Evolutionary conservation across 179 eudicot genomes (phyloP), one percentile per base, ranked within the genome.

Genomic region (Heliamphora pulchella): DNA sequence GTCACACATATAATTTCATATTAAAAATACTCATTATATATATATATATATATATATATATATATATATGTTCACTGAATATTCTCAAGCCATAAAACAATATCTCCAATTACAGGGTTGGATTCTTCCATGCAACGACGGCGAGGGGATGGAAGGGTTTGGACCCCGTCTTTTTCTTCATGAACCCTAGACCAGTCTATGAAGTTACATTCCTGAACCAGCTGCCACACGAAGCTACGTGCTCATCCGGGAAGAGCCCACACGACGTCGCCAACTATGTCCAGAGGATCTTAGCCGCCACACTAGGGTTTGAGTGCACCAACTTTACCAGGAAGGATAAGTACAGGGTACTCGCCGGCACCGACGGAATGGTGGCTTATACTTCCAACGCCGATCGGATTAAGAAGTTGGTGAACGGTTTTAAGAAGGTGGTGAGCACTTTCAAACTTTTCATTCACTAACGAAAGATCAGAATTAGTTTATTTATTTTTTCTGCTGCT

Each of bases 201-300:
- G 98, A 96, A 88, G 94, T 96, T 1, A 96, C 99, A 1, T 96
- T 96, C 82, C 80, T 96, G 78, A 92, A 91, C 84, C 93, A 92
- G 82, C 64, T 96, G 55, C 98, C 99, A 17, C 90, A 81, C 0
- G 98, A 95, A 74, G 97, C 93, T 5, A 95, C 98, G 0, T 95
- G 98, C 80, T 93, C 98, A 0, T 86, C 97, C 3, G 98, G 98
- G 6, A 91, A 90, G 75, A 95, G 92, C 71, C 97, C 98, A 0
- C 97, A 95, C 14, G 98, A 93, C 43, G 98, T 93, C 10, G 98
- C 97, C 0, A 95, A 95, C 64, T 91, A 95, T 62, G 98, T 95
- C 7, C 98, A 95, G 84, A 87, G 94, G 46, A 74, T 95, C 20
- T 81, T 95, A 87, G 98, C 94, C 0, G 97, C 93, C 5, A 89